phyloP scores from a whole-genome alignment of 805 yeast genomes.

The Saccharomyces jurei region DNA sequence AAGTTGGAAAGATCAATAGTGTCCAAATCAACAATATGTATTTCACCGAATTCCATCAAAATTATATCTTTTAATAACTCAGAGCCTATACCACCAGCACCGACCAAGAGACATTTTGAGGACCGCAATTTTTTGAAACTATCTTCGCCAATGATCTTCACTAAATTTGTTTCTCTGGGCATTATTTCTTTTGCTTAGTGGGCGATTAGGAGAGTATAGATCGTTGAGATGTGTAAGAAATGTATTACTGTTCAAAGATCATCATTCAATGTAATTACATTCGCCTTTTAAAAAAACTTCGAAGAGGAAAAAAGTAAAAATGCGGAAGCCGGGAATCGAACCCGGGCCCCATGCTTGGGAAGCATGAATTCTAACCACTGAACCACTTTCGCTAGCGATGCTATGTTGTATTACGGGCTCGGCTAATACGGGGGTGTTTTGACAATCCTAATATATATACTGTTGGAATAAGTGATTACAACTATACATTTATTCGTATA shows the following conservation, averaged over 20 bases:
- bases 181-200: constrained; percentile 2
- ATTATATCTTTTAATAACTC: constrained; percentile 77
- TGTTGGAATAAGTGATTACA: too few relatives aligned
- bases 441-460: too few relatives aligned
- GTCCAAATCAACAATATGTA: constrained; percentile 89
- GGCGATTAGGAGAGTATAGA: neutral
- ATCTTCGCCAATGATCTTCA: constrained; percentile 22
- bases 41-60: constrained; percentile 73
- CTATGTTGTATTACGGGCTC: too few relatives aligned
- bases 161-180: constrained; percentile 19
- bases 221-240: neutral
- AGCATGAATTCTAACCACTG: constrained; percentile 28
- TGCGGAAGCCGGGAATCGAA: constrained; percentile 31
- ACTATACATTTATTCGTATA: too few relatives aligned
- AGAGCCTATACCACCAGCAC: constrained; percentile 97
- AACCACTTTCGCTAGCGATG: constrained; percentile 25
- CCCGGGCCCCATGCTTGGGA: constrained; percentile 31
- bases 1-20: constrained; percentile 88
- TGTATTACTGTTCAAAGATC: neutral
- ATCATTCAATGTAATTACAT: neutral
- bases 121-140: constrained; percentile 21
- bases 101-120: constrained; percentile 69
- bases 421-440: too few relatives aligned
- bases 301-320: neutral
- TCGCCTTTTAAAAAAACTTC: neutral